Percentiles rank a stretch among this genome's conserved stretches.
Conservation (phyloP, 2,329 filamentous ascomycete genomes). For the Colletotrichum noveboracense region DNA sequence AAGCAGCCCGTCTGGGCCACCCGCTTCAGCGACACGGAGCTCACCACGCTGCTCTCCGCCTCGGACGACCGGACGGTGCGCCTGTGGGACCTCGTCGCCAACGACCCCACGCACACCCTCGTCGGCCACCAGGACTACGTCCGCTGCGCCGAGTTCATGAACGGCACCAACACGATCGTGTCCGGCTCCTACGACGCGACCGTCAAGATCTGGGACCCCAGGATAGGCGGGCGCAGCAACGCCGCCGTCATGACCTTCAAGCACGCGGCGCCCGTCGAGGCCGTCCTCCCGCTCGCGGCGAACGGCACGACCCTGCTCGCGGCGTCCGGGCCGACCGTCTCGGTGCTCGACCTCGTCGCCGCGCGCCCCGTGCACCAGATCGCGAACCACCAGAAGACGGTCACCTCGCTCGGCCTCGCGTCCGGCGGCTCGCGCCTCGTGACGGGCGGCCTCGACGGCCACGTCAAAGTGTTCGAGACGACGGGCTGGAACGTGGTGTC, state of each 20-base stretch:
- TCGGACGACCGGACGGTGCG: constrained; percentile 93
- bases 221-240: constrained; percentile 54
- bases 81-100: constrained; percentile 89
- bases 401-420: constrained; percentile 84
- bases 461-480: constrained; percentile 97
- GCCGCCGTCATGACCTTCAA: constrained; percentile 89
- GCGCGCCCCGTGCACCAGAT: constrained; percentile 87
- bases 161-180: constrained; percentile 71
- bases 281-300: constrained; percentile 84
- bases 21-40: constrained; percentile 86
- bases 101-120: constrained; percentile 78
- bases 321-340: constrained; percentile 84
- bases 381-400: constrained; percentile 96
- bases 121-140: constrained; percentile 93
- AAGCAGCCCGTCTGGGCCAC: constrained; percentile 94
- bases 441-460: constrained; percentile 89
- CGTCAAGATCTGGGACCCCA: constrained; percentile 91
- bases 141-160: constrained; percentile 85
- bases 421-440: constrained; percentile 82
- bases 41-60: constrained; percentile 86
- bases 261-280: constrained; percentile 87
- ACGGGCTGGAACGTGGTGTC: constrained; percentile 95
- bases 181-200: constrained; percentile 96
- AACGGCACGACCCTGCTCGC: constrained; percentile 82
- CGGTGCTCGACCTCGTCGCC: constrained; percentile 90